Conservation (phyloP, 2,329 filamentous ascomycete genomes). For the Lachnellula hyalina region DNA sequence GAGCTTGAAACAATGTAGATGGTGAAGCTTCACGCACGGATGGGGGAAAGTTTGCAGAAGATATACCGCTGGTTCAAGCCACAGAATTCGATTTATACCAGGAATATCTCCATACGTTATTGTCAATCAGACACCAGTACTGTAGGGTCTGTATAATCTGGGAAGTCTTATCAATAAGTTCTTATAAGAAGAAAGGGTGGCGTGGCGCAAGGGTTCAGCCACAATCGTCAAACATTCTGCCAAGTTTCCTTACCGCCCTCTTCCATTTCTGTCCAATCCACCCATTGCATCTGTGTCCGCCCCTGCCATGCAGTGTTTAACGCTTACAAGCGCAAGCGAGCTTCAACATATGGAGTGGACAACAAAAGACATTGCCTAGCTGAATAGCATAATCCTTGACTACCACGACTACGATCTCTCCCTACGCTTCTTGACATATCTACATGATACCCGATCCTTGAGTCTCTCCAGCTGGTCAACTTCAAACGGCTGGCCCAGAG, state of each 20-base stretch:
- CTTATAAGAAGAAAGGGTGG: too few species aligned
- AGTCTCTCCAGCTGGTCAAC: slow-evolving; percentile 13
- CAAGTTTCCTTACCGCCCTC: too few species aligned
- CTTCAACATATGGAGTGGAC: neutral
- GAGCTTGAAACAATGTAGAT: neutral
- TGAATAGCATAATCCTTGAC: neutral
- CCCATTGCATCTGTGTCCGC: neutral
- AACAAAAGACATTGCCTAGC: neutral
- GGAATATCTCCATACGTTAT: neutral
- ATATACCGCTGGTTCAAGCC: neutral
- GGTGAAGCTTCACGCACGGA: neutral
- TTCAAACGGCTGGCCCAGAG: slow-evolving; percentile 26
- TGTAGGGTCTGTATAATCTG: neutral
- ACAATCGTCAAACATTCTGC: too few species aligned
- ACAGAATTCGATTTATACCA: neutral
- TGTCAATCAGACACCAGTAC: neutral
- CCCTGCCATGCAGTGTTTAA: neutral
- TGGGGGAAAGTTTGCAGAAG: too few species aligned
- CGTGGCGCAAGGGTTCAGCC: too few species aligned
- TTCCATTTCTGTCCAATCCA: neutral
- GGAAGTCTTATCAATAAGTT: neutral
- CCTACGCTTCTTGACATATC: neutral
- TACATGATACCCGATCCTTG: neutral
- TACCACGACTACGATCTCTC: neutral
- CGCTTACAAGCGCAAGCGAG: neutral